Evolutionary conservation across 768 basidiomycete species (phyloP).

Genomic region (Russula compacta): DNA sequence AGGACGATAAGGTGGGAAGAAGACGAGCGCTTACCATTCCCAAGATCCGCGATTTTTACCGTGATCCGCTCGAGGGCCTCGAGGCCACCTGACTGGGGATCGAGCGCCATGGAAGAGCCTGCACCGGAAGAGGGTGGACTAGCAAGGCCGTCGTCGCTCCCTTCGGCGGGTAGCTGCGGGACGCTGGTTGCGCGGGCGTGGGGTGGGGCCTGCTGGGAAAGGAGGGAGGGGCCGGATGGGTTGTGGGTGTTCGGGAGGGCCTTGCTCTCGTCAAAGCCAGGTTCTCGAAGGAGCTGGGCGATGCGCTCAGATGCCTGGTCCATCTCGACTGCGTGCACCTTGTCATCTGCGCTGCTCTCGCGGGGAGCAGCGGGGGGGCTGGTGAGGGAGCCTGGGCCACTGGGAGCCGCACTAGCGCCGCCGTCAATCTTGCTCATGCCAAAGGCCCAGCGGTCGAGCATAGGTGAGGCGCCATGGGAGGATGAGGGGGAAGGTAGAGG

Average conservation of each 20-base stretch:
- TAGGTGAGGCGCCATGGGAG: constrained; percentile 54
- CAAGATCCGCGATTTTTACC: constrained; percentile 97
- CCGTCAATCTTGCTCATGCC: constrained; percentile 86
- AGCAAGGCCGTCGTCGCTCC: constrained; percentile 21
- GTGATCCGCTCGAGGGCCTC: constrained; percentile 62
- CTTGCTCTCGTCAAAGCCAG: constrained; percentile 31
- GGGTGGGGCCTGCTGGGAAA: constrained; percentile 59
- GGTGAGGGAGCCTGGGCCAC: constrained; percentile 30
- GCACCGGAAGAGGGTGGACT: constrained; percentile 20
- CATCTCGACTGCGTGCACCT: constrained; percentile 28
- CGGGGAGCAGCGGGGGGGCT: constrained; percentile 13
- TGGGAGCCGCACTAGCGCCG: constrained; percentile 25
- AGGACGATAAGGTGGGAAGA: background rate
- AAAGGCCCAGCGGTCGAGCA: constrained; percentile 80
- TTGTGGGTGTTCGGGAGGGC: constrained; percentile 28
- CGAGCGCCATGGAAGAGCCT: constrained; percentile 25
- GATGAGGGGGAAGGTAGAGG: constrained; percentile 84
- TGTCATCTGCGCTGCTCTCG: constrained; percentile 14
- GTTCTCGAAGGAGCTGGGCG: constrained; percentile 38
- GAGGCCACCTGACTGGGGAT: constrained; percentile 21
- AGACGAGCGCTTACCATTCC: constrained; percentile 60
- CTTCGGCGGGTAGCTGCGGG: constrained; percentile 22
- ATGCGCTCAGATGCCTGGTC: constrained; percentile 43
- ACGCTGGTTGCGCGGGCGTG: constrained; percentile 12
- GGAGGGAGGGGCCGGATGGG: constrained; percentile 54